phyloP scores from a whole-genome alignment of 129 eudicot species.

The Flaveria sonorensis region DNA sequence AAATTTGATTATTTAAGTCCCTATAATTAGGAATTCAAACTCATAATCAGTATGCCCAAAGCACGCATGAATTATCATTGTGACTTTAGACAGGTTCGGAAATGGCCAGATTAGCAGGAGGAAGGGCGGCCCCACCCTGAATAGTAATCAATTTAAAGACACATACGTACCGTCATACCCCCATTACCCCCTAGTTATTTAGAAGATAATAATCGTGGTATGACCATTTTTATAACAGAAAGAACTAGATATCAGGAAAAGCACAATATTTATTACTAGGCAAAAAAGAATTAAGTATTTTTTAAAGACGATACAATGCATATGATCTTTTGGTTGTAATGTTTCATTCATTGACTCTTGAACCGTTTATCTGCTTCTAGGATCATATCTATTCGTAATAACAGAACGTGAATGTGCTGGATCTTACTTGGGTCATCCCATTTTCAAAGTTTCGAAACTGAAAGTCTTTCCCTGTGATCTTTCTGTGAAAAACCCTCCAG shows the following conservation, averaged over 20 bases:
- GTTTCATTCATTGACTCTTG: conserved; percentile 10
- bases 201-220: background rate
- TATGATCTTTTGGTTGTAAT: conserved; percentile 18
- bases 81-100: too few species aligned
- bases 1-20: background rate
- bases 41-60: conserved; percentile 3
- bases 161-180: background rate
- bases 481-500: conserved; percentile 70
- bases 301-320: background rate
- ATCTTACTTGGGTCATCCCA: conserved; percentile 85
- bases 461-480: conserved; percentile 82
- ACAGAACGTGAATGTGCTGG: conserved; percentile 84
- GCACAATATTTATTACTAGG: conserved; percentile 4
- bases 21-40: background rate
- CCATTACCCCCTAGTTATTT: background rate
- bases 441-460: conserved; percentile 76
- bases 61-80: conserved; percentile 5
- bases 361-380: conserved; percentile 38
- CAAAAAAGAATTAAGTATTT: background rate
- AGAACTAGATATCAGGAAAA: conserved; percentile 1
- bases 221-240: background rate
- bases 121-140: too few species aligned
- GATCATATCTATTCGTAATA: conserved; percentile 76
- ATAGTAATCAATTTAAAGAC: conserved; percentile 4
- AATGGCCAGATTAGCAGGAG: too few species aligned